A percentile compares a stretch with the other conserved stretches of the same genome.
phyloP scores from a whole-genome alignment of 495 filamentous ascomycete genomes.

The Aspergillus indologenus region DNA sequence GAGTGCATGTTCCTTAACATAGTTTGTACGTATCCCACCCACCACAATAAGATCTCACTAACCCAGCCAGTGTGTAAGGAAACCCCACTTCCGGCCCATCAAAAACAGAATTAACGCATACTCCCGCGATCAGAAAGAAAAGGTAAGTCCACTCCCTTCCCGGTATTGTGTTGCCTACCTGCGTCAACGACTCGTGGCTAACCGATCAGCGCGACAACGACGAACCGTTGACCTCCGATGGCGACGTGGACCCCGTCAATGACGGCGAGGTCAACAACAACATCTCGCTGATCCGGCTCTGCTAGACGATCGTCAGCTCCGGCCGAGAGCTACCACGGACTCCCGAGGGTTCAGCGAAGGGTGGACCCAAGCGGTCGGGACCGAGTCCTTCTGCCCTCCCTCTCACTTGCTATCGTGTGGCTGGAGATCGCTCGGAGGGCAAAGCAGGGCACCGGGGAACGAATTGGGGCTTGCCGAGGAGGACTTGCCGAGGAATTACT shows the following conservation, averaged over 20 bases:
- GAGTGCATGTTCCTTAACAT: neutral
- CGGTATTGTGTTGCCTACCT: too few species aligned
- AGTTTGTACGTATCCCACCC: neutral
- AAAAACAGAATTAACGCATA: neutral
- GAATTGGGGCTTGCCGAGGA: neutral
- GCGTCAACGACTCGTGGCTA: neutral
- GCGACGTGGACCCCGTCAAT: constrained; percentile 14
- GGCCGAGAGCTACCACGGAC: constrained; percentile 5
- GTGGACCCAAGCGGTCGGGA: neutral
- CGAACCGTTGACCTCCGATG: constrained; percentile 5
- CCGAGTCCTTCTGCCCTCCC: neutral
- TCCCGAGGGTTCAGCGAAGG: neutral
- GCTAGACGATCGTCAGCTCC: constrained; percentile 9
- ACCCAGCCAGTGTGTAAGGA: constrained; percentile 6
- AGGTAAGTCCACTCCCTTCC: constrained; percentile 3
- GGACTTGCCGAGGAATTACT: neutral
- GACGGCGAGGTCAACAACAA: constrained; percentile 18
- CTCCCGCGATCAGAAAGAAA: neutral
- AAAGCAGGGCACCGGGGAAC: neutral
- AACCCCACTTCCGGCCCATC: neutral
- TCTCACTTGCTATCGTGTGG: too few species aligned
- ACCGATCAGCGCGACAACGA: constrained; percentile 12
- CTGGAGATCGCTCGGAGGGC: neutral
- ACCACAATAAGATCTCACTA: neutral
- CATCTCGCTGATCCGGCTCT: constrained; percentile 16